phyloP scores from a whole-genome alignment of 2,329 filamentous ascomycete species.

The Berkeleyomyces basicola region DNA sequence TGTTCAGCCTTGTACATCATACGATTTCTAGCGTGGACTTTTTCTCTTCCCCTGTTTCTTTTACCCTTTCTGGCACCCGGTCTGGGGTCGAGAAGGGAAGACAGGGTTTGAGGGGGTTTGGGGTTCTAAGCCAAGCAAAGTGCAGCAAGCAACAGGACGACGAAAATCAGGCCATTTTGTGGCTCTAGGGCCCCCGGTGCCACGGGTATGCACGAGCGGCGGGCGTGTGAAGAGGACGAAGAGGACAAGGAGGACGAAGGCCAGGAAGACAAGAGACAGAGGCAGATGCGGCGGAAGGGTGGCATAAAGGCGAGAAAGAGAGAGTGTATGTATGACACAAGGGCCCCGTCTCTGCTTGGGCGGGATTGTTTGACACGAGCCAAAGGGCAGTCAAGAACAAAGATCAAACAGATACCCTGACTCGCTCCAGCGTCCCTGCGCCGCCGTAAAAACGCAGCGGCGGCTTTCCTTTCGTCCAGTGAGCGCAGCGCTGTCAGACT shows the following conservation, averaged over 20 bases:
- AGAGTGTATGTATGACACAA: not conserved
- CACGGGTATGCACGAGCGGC: too few species aligned
- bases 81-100: not conserved
- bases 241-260: not conserved
- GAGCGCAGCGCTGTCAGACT: too few species aligned
- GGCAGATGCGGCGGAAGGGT: not conserved
- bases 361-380: not conserved
- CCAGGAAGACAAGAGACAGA: not conserved
- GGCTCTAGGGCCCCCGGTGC: not conserved
- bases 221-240: too few species aligned
- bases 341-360: not conserved
- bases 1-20: conserved; percentile 25
- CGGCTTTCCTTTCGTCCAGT: too few species aligned
- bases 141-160: not conserved
- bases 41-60: conserved; percentile 16
- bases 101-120: not conserved
- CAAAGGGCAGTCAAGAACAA: not conserved
- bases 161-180: not conserved
- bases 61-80: not conserved
- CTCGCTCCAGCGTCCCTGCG: too few species aligned
- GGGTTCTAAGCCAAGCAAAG: not conserved
- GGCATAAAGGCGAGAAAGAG: not conserved
- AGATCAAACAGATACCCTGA: too few species aligned
- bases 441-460: too few species aligned
- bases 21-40: conserved; percentile 20